phyloP scores from a whole-genome alignment of 176 grass and related monocot genomes.

The Triticum urartu region DNA sequence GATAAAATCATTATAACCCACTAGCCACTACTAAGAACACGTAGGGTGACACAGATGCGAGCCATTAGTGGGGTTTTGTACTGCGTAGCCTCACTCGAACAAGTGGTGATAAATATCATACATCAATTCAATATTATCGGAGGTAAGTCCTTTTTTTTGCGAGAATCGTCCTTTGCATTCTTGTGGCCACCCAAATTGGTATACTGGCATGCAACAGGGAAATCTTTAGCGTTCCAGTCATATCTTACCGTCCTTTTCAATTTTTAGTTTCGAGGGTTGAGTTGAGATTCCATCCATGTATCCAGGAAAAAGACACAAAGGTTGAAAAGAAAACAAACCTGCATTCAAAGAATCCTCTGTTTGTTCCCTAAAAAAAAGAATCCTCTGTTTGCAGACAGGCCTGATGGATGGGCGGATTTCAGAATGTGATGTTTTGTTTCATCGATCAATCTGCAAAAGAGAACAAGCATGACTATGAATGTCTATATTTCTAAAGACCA shows the following conservation, averaged over 20 bases:
- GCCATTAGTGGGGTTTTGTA: not conserved
- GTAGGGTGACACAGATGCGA: not conserved
- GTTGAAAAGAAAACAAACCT: constrained; percentile 47
- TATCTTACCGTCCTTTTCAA: not conserved
- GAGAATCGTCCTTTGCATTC: not conserved
- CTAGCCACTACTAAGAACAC: not conserved
- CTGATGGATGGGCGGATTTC: constrained; percentile 85
- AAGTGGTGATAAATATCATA: not conserved
- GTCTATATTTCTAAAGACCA: constrained; percentile 41
- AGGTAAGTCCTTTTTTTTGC: not conserved
- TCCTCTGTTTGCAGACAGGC: constrained; percentile 81
- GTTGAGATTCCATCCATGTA: not conserved
- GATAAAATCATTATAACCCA: constrained; percentile 14
- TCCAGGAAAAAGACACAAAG: not conserved
- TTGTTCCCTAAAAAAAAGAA: not conserved
- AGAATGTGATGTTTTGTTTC: constrained; percentile 78
- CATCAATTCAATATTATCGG: not conserved
- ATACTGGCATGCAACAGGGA: no score
- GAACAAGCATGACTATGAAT: constrained; percentile 3
- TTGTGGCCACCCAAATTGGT: not conserved
- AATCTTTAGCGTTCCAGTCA: not conserved
- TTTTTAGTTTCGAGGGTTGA: not conserved
- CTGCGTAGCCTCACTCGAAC: not conserved
- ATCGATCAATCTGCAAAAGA: constrained; percentile 80
- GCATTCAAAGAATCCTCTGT: constrained; percentile 52